Base-by-base conservation (phyloP, 768 basidiomycete species). In the Bullera alba region DNA sequence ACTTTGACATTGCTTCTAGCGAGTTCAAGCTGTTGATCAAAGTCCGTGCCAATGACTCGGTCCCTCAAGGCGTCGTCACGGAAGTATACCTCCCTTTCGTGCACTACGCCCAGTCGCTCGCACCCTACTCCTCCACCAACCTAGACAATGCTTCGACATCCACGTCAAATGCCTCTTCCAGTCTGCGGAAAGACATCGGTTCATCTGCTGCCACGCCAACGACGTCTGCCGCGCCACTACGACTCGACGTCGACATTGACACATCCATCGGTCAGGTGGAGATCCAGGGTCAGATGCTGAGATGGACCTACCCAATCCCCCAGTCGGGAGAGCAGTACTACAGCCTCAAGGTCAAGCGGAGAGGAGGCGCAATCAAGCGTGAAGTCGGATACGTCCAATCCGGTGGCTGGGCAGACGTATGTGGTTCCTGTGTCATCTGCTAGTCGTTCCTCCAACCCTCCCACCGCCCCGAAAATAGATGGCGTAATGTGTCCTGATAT, bases 11-110 rank as follows among this genome's bases (percentile, higher is more conserved):
- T 46, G 64, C 71, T 28, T 81, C 81, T 54, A 82, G 85, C 4
- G 72, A 73, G 35, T 87, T 95, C 73, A 82, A 78, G 74, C 75
- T 88, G 30, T 77, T 77, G 14, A 79, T 95, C 2, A 71, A 71
- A 22, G 87, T 93, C 14, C 66, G 74, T 0, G 56, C 79, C 4
- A 80, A 80, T 25, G 87, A 91, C 64, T 71, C 74, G 21, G 42
- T 52, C 5, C 67, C 70, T 2, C 75, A 76, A 16, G 69, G 67
- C 25, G 73, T 80, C 1, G 78, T 83, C n/a, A 96, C 90, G 17
- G 95, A 95, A 77, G 83, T 97, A 19, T 99, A 80, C 69, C 70
- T 97, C 0, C 95, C 95, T 4, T 77, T 89, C 42, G 83, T 93
- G 17, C 95, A 99, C 69, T 99, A 83, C 67, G 67, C 63, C 30